Evolutionary conservation across 192 early-diverging fungal genomes (phyloP), one percentile per base, ranked within the genome.

Genomic region (Chytriomyces sp.): DNA sequence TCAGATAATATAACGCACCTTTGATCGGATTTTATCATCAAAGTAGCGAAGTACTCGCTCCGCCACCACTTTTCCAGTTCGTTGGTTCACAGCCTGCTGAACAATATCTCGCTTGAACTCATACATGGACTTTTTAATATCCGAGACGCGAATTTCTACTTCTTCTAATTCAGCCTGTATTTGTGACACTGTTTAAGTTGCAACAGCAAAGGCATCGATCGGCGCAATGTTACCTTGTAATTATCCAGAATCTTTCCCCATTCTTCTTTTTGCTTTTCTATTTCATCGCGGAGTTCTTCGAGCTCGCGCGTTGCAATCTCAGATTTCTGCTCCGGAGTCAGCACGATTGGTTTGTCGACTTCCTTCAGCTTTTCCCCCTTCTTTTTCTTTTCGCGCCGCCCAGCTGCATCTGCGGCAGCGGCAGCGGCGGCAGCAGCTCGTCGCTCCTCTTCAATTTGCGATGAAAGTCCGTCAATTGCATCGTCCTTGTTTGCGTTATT

Each of bases 231-330:
- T 13, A 81, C 79, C 77, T 83, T 87, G 81, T 81, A 83, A 71
- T 86, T 90, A 77, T 90, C 89, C 70, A 89, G 49, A 6, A 85
- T 82, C 60, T 84, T 84, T 10, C 69, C 85, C 89, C 89, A 90
- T 60, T 90, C 88, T 67, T 86, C 86, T 75, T 88, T 90, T 61
- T 86, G 80, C 70, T 79, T 79, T 61, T 90, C 84, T 64, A 90
- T 90, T 77, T 90, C 85, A 68, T 90, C 89, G n/a, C 81, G 67
- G 35, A 89, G 76, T 71, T 90, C 89, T 64, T 90, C 89, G 44
- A 89, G 71, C 53, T 89, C 89, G 18, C 89, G 64, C 23, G 86
- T 89, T 3, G 88, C 88, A 73, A 90, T 90, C 68, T 90, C 89
- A 11, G 82, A 64, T 63, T 90, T 90, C 61, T 90, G 89, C 67